Base-by-base conservation (phyloP, 257 asterid species). In the Vinca minor region DNA sequence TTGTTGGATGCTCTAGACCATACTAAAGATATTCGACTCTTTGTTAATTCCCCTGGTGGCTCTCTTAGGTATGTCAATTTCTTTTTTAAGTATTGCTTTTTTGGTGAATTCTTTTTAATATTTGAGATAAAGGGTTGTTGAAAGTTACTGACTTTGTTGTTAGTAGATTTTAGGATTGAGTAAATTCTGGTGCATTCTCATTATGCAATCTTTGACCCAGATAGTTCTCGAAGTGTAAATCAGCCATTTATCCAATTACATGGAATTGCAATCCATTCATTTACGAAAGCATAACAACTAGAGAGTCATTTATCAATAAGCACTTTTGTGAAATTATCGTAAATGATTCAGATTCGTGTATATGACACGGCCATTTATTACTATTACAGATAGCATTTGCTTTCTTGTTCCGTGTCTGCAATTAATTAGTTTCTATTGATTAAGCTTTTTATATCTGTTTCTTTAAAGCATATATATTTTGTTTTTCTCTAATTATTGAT, bases 21-120 rank as follows among this genome's bases (percentile, higher is more conserved):
- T 7, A 82, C 79, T 3, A 85, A 82, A 81, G 98, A 92, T 74
- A 92, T 92, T 73, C 75, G 97, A 9, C 89, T 92, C 18, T 89
- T 92, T 70, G 41, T 92, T 84, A 92, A 92, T 78, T 92, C 94
- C 20, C 59, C 96, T 20, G 98, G 98, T 64, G 98, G 98, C 53
- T 87, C 96, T 3, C 92, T 87, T 71, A 89, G 96, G 98, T 87
- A 68, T 65, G 58, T 44, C n/a, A n/a, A n/a, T n/a, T n/a, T n/a
- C n/a, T n/a, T n/a, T n/a, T n/a, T n/a, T n/a, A n/a, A n/a, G n/a
- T n/a, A n/a, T n/a, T n/a, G n/a, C n/a, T n/a, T n/a, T n/a, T n/a
- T n/a, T n/a, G n/a, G n/a, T n/a, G n/a, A n/a, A n/a, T n/a, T n/a
- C n/a, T n/a, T n/a, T n/a, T n/a, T n/a, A n/a, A n/a, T n/a, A n/a